phyloP scores from a whole-genome alignment of 768 basidiomycete species.

The Daedaleopsis nitida region DNA sequence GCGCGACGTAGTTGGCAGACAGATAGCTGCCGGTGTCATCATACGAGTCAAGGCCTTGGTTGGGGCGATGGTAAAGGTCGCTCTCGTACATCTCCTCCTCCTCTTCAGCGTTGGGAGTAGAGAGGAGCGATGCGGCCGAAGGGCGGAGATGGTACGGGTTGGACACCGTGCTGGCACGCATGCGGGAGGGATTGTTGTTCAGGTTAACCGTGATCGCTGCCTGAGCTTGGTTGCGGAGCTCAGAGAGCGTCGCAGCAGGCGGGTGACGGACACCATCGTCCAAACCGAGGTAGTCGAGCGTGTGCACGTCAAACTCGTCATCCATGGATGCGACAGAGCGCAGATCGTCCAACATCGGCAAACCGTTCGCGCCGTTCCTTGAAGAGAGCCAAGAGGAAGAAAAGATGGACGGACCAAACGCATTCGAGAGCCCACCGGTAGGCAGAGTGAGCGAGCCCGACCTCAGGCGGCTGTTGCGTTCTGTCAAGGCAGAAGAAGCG shows the following conservation, averaged over 20 bases:
- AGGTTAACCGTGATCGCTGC: conserved; percentile 86
- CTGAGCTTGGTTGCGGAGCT: conserved; percentile 87
- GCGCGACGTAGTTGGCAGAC: conserved; percentile 63
- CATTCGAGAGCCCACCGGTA: conserved; percentile 68
- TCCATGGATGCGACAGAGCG: conserved; percentile 81
- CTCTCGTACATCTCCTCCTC: conserved; percentile 79
- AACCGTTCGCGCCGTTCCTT: conserved; percentile 56
- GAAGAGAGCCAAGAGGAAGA: conserved; percentile 86
- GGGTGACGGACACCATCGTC: conserved; percentile 77
- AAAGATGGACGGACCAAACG: conserved; percentile 88
- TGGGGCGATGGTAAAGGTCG: conserved; percentile 47
- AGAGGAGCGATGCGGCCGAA: conserved; percentile 60
- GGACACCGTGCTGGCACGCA: conserved; percentile 90
- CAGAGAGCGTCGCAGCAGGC: conserved; percentile 87
- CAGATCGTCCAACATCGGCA: conserved; percentile 75
- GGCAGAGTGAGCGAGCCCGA: conserved; percentile 93
- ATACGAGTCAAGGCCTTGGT: conserved; percentile 64
- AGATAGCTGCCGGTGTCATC: conserved; percentile 54
- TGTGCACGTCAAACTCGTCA: conserved; percentile 92
- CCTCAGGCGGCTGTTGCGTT: conserved; percentile 81
- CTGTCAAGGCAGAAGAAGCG: conserved; percentile 51
- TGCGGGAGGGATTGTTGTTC: conserved; percentile 69
- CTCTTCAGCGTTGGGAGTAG: conserved; percentile 64
- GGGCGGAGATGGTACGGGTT: conserved; percentile 82
- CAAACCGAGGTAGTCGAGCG: conserved; percentile 94